Conservation (phyloP, 139 green algal genomes). For the Chlorella ohadii region DNA sequence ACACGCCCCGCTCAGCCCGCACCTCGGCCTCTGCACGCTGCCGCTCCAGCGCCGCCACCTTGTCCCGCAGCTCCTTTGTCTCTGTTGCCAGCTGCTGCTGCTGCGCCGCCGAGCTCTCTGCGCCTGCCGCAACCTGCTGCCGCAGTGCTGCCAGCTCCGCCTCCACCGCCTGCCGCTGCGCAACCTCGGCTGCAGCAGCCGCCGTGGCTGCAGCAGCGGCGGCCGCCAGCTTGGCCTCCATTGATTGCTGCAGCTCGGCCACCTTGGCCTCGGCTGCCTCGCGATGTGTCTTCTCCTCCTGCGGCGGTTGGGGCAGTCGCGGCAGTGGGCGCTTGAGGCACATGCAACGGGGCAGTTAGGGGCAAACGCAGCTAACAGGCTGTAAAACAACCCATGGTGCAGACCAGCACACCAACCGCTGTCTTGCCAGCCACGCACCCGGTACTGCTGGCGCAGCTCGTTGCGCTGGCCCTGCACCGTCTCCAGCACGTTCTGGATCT, state of each 20-base stretch:
- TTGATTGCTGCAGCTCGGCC: neutral
- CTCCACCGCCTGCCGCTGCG: conserved; percentile 8
- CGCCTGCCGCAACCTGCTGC: conserved; percentile 21
- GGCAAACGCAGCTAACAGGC: too few relatives aligned
- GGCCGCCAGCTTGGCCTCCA: conserved; percentile 4
- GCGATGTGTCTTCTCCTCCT: conserved; percentile 52
- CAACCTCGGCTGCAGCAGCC: conserved; percentile 2
- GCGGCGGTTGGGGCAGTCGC: neutral
- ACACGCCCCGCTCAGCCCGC: too few relatives aligned
- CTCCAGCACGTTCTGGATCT: conserved; percentile 79
- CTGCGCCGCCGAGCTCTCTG: neutral
- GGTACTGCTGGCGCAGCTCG: conserved; percentile 77
- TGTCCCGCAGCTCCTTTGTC: conserved; percentile 45
- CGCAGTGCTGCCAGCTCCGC: conserved; percentile 40
- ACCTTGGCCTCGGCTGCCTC: conserved; percentile 42
- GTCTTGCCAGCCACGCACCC: conserved; percentile 8
- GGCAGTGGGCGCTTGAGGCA: too few relatives aligned
- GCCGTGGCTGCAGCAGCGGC: neutral
- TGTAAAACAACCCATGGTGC: too few relatives aligned
- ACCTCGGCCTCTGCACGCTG: conserved; percentile 23
- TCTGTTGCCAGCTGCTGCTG: conserved; percentile 50
- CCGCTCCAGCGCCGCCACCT: conserved; percentile 35
- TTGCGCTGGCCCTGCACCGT: conserved; percentile 86
- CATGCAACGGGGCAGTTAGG: too few relatives aligned
- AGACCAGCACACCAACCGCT: too few relatives aligned